Evolutionary conservation across 805 yeast species (phyloP), one percentile per base, ranked within the genome.

Genomic region (Ogataea nonfermentans): DNA sequence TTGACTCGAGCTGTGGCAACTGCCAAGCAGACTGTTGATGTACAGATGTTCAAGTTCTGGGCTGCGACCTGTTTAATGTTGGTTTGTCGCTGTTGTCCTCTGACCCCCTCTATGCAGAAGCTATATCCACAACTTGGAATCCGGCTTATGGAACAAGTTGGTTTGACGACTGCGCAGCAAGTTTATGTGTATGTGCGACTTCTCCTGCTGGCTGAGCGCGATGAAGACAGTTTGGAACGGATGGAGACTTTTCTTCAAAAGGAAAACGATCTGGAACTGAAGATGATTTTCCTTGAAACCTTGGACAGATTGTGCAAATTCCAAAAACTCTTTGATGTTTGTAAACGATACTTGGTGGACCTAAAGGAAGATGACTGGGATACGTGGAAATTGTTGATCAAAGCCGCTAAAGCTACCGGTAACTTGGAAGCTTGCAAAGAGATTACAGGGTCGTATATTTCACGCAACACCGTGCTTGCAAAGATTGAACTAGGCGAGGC

Each of bases 321-420:
- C 75, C 62, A 63, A 0, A 44, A 52, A 9, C 59, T 87, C 10
- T 67, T 53, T 45, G 58, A 66, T 0, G 63, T 65, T 43, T 62
- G 78, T 32, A 29, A 55, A 4, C 43, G 52, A 4, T 66, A 77
- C 10, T 57, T 88, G 24, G 63, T 70, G 12, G 65, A 62, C 4
- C 62, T 71, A 16, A 58, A 68, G 8, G 72, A 84, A 39, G 88
- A 90, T 58, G 95, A 89, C 57, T 90, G 78, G 68, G 74, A 76
- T 41, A 77, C 88, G 26, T 87, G 95, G 86, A 74, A 78, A 48
- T 63, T 68, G 12, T 60, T 74, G 35, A 69, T 77, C 14, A 62
- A 67, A 31, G 64, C 89, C 2, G 69, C 71, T 0, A 51, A 55
- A 13, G 49, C 69, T 17, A 47, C 72, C 15, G 61, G 52, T 9